phyloP scores from a whole-genome alignment of 768 basidiomycete genomes.

The Amanita pallidorosea region DNA sequence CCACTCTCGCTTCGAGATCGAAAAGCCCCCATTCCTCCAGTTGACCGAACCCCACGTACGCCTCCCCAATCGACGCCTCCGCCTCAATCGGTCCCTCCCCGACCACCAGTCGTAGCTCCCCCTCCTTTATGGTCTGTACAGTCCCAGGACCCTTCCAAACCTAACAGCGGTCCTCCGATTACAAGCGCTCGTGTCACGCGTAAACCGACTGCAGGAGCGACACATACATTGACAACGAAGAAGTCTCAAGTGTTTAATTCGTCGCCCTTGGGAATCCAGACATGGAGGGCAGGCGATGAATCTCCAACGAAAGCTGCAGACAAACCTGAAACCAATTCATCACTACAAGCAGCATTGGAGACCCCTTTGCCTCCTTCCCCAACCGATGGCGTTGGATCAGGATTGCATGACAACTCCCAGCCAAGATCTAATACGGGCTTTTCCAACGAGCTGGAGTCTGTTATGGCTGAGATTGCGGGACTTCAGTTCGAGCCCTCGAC shows the following conservation, averaged over 20 bases:
- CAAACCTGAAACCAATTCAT: background rate
- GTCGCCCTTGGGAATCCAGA: conserved; percentile 1
- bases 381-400: background rate
- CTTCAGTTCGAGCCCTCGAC: conserved; percentile 1
- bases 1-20: background rate
- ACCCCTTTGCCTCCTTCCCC: conserved; percentile 2
- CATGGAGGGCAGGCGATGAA: conserved; percentile 3
- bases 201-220: background rate
- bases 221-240: conserved; percentile 1
- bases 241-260: conserved; percentile 5
- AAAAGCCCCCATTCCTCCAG: background rate
- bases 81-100: background rate
- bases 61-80: background rate
- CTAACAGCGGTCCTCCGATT: background rate
- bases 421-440: background rate
- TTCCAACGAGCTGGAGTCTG: background rate
- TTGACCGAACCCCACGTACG: background rate
- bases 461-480: conserved; percentile 3
- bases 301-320: background rate
- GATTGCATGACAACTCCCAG: background rate
- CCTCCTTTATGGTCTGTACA: background rate
- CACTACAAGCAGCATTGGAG: background rate
- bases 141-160: background rate
- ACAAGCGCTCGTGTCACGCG: background rate
- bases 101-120: background rate